Base-by-base conservation (phyloP, 306 rosid genomes). In the Fagus sylvatica region DNA sequence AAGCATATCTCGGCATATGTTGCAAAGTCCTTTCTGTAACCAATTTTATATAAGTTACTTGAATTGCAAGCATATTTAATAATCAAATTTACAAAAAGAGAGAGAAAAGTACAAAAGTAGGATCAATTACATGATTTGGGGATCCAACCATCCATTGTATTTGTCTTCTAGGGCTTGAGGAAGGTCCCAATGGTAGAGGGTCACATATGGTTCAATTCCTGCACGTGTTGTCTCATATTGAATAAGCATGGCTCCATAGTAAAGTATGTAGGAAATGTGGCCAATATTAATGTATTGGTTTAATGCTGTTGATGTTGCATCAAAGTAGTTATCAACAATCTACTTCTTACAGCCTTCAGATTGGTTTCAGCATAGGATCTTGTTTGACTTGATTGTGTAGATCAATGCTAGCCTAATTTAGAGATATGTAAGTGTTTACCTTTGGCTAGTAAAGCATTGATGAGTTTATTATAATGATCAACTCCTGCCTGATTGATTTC, bases 121-220 rank as follows among this genome's bases (percentile, higher is more conserved):
- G 15, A 36, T 49, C 61, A 69, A 16, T 80, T 93, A 96, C 99
- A 91, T 88, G 80, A 96, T 86, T 28, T 82, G 88, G 62, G 86
- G 74, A 82, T 81, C 84, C 11, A 96, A 97, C 99, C 99, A 96
- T 69, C 98, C 99, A 0, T 43, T 81, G 77, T 96, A 96, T 85
- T 65, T 89, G 91, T 96, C 93, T 71, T 87, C 96, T 78, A 93
- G 81, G 28, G 91, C 91, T 86, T 93, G 98, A 49, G 99, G 99
- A 71, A 93, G 87, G 82, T 96, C 99, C 99, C 98, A 96, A 42
- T 96, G 99, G 72, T 91, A 96, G 41, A 96, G 81, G 69, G 99
- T 96, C 73, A 93, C 97, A 66, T 96, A 96, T 0, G 98, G 99
- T 83, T 90, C 88, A 67, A 96, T 86, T 72, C 96, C 98, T 94